Evolutionary conservation across 202 grass and related monocot species (phyloP), one percentile per base, ranked within the genome.

Genomic region (Brachypodium distachyon): DNA sequence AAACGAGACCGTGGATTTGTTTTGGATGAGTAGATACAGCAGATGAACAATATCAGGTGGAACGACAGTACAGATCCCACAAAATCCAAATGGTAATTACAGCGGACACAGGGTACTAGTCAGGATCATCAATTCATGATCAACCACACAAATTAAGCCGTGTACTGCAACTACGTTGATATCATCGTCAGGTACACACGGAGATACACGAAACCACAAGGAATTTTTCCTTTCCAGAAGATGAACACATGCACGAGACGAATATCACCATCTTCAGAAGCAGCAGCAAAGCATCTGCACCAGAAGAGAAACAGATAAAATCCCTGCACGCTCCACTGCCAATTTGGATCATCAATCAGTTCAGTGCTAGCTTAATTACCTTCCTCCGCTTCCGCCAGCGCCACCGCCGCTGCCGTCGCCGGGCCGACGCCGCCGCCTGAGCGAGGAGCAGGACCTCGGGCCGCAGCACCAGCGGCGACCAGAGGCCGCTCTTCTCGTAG

Each of bases 381-480:
- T 80, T 84, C 76, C 48, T 76, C 39, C 81, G 28, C 76, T 79
- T 83, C 62, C 81, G 76, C 36, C 52, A 62, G 4, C 49, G 67
- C 6, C 74, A 52, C 3, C 39, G 48, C 4, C 80, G 74, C 3
- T 32, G 75, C 29, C 67, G 28, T 19, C 77, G 77, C 2, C 81
- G 53, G 17, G 25, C 5, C 16, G 73, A 10, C 17, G 79, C 5
- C 16, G 73, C 6, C 17, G 79, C 16, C 11, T 83, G 80, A 68
- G 75, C 61, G 17, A 76, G 70, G 38, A 88, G 62, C 27, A 90
- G 72, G 43, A 79, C 52, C 75, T 86, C 85, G 8, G 73, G 74
- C 4, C 83, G 86, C 21, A 85, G 85, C 66, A 93, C 78, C 44
- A 78, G 93, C 36, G 93, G 90, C 77, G 93, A 97, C 90, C 93